A percentile compares a stretch with the other conserved stretches of the same genome.
Conservation (phyloP, 2,329 filamentous ascomycete species). For the Paecilomyces sp. region DNA sequence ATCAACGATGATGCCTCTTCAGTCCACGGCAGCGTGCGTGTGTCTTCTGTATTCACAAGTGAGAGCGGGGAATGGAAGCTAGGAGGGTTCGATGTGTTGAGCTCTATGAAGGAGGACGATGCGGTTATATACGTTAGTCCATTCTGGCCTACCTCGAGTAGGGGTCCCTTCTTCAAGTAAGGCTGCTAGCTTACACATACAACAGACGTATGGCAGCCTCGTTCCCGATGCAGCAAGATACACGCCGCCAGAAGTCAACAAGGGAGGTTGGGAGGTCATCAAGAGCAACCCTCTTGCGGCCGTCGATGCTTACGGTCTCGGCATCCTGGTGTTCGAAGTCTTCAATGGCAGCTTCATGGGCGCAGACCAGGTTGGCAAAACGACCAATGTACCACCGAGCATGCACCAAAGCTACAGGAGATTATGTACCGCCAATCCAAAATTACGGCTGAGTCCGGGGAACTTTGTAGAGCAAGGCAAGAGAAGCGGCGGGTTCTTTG, state of each 20-base stretch:
- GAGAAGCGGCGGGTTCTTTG: constrained; percentile 78
- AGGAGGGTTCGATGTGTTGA: constrained; percentile 86
- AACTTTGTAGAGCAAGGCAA: constrained; percentile 87
- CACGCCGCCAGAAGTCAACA: constrained; percentile 77
- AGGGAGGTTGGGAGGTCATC: constrained; percentile 83
- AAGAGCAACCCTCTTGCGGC: constrained; percentile 75
- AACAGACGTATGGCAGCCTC: constrained; percentile 73
- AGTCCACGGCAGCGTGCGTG: constrained; percentile 79
- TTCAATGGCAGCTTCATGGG: constrained; percentile 81
- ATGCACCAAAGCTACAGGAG: constrained; percentile 93
- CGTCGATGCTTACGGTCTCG: constrained; percentile 81
- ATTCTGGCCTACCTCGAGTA: neutral
- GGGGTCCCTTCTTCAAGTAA: neutral
- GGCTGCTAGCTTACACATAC: constrained; percentile 9
- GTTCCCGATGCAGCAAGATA: constrained; percentile 81
- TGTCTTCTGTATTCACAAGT: constrained; percentile 82
- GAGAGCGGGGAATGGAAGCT: constrained; percentile 98
- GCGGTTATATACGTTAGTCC: constrained; percentile 71
- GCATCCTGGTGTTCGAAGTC: constrained; percentile 76
- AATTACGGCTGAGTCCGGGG: constrained; percentile 72
- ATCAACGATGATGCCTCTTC: constrained; percentile 90
- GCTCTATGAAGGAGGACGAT: constrained; percentile 93
- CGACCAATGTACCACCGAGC: constrained; percentile 73
- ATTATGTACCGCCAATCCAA: constrained; percentile 81
- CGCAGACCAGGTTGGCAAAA: constrained; percentile 73